Evolutionary conservation across 345 rosid species (phyloP).

Genomic region (Rhizophora apiculata): DNA sequence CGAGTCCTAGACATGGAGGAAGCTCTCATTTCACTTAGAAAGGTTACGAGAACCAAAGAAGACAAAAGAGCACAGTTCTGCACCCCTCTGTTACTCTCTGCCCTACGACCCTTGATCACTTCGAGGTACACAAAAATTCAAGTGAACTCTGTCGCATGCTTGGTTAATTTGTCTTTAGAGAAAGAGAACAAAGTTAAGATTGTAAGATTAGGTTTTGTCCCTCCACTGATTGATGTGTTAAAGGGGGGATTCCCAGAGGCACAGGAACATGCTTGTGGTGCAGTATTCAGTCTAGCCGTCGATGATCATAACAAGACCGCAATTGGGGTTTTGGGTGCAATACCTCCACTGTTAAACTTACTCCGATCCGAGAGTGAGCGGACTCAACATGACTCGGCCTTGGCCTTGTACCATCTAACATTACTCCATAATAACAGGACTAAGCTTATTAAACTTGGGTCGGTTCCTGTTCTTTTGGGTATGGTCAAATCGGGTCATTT

Average conservation of each 20-base stretch:
- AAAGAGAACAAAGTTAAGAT: constrained; percentile 69
- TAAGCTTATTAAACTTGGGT: constrained; percentile 62
- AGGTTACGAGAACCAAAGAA: constrained; percentile 50
- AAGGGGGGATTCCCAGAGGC: constrained; percentile 71
- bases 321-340: constrained; percentile 80
- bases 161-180: constrained; percentile 75
- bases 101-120: constrained; percentile 40
- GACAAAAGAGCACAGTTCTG: constrained; percentile 50
- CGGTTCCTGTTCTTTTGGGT: constrained; percentile 48
- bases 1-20: constrained; percentile 57
- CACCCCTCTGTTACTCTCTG: constrained; percentile 46
- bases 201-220: constrained; percentile 82
- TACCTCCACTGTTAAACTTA: constrained; percentile 66
- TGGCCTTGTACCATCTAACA: constrained; percentile 80
- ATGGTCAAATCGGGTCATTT: constrained; percentile 58
- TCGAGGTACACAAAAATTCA: constrained; percentile 63
- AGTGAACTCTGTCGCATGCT: constrained; percentile 64
- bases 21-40: constrained; percentile 49
- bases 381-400: constrained; percentile 71
- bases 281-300: constrained; percentile 70
- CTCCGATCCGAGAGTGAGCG: constrained; percentile 54
- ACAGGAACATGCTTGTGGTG: constrained; percentile 77
- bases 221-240: constrained; percentile 57
- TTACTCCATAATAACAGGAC: constrained; percentile 61
- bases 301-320: constrained; percentile 81